Evolutionary conservation across 73 alveolate genomes (phyloP), one percentile per base, ranked within the genome.

Genomic region (Breviolum minutum): DNA sequence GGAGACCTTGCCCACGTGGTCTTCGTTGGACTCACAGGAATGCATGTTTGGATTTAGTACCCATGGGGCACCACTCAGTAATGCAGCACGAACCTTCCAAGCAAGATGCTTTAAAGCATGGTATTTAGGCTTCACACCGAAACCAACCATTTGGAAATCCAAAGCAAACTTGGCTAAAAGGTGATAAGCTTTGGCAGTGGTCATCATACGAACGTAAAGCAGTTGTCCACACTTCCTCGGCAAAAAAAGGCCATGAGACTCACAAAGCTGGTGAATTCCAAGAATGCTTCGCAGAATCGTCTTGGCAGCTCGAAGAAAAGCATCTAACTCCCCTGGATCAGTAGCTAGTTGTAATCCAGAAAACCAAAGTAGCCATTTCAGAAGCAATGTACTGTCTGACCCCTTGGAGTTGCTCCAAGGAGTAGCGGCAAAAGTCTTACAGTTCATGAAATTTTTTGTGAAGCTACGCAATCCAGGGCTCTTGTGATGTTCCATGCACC

Each of bases 401-500:
- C 94, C 94, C 77, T 85, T 85, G 11, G 79, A 85, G 26, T 85
- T 85, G 0, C 62, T 8, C 94, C 94, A 85, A 5, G 94, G 79
- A 8, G 62, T 11, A 9, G 14, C 8, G 29, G 26, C 63, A 10
- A 54, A 63, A n/a, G 62, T 62, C 62, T 60, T 85, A 14, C 79
- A 63, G 13, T 85, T 85, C n/a, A 85, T 0, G 29, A 32, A 62
- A 12, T 24, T 11, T 22, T 61, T 24, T n/a, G 94, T 85, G 68
- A 85, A 85, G 8, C 63, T 24, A 5, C 94, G 76, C 19, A 60
- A 13, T 7, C 79, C 77, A 5, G 94, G 79, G 89, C 89, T 80
- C 40, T 32, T 40, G 32, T 30, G 29, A 26, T n/a, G 32, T 17
- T 40, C 32, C 68, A 32, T 3, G 60, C 89, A 80, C 94, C 94